These are phyloP conservation scores for Scheffersomyces titani DNA, from an alignment of 1,139 yeast species.

Conservation along the genomic window DNA sequence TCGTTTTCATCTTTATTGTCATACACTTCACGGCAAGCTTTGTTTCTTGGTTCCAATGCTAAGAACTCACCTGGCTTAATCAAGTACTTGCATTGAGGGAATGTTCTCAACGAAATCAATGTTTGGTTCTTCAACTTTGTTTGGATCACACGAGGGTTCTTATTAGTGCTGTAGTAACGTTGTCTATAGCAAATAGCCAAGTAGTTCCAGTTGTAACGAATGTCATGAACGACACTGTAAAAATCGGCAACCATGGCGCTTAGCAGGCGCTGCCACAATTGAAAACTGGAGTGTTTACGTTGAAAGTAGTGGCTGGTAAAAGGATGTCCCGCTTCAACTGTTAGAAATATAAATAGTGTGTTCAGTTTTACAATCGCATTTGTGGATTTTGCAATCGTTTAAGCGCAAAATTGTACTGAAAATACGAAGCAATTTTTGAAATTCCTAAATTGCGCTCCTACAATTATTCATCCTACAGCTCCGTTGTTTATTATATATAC, in stretches of 20 bases:
- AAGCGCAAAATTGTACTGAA: background rate
- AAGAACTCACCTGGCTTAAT: conserved; percentile 20
- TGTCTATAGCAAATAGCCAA: conserved; percentile 16
- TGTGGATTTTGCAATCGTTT: background rate
- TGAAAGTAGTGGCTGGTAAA: background rate
- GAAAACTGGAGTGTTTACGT: background rate
- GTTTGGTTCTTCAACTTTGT: conserved; percentile 16
- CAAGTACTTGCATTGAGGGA: conserved; percentile 18
- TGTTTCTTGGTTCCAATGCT: conserved; percentile 5
- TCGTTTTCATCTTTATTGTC: background rate
- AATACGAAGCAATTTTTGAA: background rate
- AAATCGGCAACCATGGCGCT: background rate
- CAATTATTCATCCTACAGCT: background rate
- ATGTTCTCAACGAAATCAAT: conserved; percentile 20
- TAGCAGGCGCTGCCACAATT: background rate
- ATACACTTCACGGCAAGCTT: background rate
- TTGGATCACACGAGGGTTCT: conserved; percentile 24
- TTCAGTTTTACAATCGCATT: background rate
- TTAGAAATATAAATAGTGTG: background rate
- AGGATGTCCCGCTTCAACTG: background rate
- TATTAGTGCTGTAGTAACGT: conserved; percentile 20
- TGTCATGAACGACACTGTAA: conserved; percentile 5
- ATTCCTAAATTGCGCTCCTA: background rate
- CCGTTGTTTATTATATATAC: background rate
- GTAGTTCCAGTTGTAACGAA: conserved; percentile 10